phyloP scores from a whole-genome alignment of 331 rosid genomes.

The Quercus lobata region DNA sequence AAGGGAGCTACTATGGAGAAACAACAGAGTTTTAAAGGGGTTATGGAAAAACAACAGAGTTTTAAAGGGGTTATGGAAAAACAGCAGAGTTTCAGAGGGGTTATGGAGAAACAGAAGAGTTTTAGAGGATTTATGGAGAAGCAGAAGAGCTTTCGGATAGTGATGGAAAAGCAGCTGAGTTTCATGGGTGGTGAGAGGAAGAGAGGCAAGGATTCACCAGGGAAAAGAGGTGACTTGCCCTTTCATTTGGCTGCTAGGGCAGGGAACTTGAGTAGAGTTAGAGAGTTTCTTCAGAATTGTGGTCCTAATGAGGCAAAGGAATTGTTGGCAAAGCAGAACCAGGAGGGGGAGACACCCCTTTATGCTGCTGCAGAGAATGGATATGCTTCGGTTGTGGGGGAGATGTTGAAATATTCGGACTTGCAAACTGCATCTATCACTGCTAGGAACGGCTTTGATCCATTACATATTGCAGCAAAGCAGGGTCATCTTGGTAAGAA shows the following conservation, averaged over 20 bases:
- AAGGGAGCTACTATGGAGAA: not conserved
- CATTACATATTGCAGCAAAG: constrained; percentile 86
- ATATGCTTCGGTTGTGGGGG: constrained; percentile 57
- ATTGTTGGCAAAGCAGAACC: constrained; percentile 67
- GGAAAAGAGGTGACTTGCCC: constrained; percentile 84
- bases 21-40: not conserved
- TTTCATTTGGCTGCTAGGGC: constrained; percentile 85
- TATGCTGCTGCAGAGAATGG: constrained; percentile 88
- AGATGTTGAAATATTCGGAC: constrained; percentile 75
- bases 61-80: constrained; percentile 33
- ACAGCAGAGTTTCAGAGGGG: constrained; percentile 18
- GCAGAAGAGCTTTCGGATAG: constrained; percentile 92
- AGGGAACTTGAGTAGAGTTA: constrained; percentile 54
- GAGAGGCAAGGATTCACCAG: constrained; percentile 86
- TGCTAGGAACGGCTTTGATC: constrained; percentile 83
- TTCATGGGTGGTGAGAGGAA: constrained; percentile 74
- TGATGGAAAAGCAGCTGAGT: constrained; percentile 94
- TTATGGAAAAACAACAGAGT: not conserved
- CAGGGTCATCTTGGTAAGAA: constrained; percentile 92
- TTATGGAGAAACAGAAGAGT: constrained; percentile 86
- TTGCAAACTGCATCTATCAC: constrained; percentile 74
- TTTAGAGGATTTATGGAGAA: constrained; percentile 85
- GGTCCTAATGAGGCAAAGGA: constrained; percentile 38
- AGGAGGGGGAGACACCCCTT: constrained; percentile 94
- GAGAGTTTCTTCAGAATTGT: constrained; percentile 56